These are phyloP conservation scores for Rubroshorea leprosula DNA, from an alignment of 345 rosid genomes.

Conservation along the genomic window DNA sequence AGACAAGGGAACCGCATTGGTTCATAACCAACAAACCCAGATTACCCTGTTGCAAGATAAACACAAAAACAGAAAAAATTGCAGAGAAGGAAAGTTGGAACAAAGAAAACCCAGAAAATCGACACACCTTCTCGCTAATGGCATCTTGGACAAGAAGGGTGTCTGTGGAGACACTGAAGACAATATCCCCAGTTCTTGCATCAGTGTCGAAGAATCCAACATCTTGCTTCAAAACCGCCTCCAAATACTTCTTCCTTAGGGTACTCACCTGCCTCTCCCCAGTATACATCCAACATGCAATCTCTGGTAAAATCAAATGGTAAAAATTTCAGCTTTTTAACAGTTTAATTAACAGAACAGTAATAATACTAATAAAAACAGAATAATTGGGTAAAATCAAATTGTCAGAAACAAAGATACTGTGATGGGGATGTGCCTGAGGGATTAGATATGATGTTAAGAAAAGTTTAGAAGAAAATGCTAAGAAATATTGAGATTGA, in stretches of 20 bases:
- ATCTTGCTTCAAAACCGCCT: slow-evolving; percentile 85
- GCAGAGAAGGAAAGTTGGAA: background rate
- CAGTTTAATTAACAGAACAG: background rate
- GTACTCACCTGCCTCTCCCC: slow-evolving; percentile 90
- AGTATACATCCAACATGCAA: slow-evolving; percentile 91
- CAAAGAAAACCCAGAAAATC: background rate
- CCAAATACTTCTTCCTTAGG: slow-evolving; percentile 78
- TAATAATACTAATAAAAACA: no score
- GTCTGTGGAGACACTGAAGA: slow-evolving; percentile 90
- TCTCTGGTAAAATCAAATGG: slow-evolving; percentile 42
- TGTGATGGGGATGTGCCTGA: slow-evolving; percentile 20
- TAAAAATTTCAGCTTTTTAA: background rate
- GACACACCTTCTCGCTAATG: slow-evolving; percentile 71
- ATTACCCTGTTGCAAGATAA: slow-evolving; percentile 15
- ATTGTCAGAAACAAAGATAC: background rate
- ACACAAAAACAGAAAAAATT: slow-evolving; percentile 16
- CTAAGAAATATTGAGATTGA: slow-evolving; percentile 17
- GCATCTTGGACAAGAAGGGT: slow-evolving; percentile 96
- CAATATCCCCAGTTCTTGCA: slow-evolving; percentile 91
- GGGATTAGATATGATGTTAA: no score
- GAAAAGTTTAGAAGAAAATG: background rate
- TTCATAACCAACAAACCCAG: slow-evolving; percentile 20
- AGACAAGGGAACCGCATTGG: slow-evolving; percentile 43
- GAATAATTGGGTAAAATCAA: no score
- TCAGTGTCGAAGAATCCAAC: slow-evolving; percentile 93